Conservation (phyloP, 1,284 basidiomycete genomes). For the Ustilago loliicola region DNA sequence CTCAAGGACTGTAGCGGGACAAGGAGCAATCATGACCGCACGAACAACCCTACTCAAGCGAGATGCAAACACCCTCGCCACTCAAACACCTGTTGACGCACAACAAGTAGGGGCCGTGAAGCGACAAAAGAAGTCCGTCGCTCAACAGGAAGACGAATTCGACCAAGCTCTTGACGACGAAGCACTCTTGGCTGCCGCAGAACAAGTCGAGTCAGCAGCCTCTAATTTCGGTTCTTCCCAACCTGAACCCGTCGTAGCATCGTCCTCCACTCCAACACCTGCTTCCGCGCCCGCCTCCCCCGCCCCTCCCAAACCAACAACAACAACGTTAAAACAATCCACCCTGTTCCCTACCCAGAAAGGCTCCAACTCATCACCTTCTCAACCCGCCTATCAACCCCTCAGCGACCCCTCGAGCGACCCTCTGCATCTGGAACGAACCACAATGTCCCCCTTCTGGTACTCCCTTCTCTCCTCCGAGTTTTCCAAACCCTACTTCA, state of each 20-base stretch:
- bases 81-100: neutral
- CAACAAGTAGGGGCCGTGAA: slow-evolving; percentile 3
- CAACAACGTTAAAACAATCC: slow-evolving; percentile 13
- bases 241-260: slow-evolving; percentile 8
- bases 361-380: neutral
- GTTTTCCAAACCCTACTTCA: slow-evolving; percentile 61
- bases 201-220: slow-evolving; percentile 45
- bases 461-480: slow-evolving; percentile 54
- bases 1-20: neutral
- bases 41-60: slow-evolving; percentile 31
- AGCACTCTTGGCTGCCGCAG: slow-evolving; percentile 56
- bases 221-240: slow-evolving; percentile 20
- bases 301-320: slow-evolving; percentile 1
- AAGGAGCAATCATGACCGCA: slow-evolving; percentile 13
- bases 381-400: slow-evolving; percentile 10
- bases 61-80: slow-evolving; percentile 36
- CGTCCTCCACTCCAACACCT: neutral
- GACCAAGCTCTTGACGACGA: slow-evolving; percentile 48
- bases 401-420: slow-evolving; percentile 18
- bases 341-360: slow-evolving; percentile 25
- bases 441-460: slow-evolving; percentile 66
- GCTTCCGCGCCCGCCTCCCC: neutral
- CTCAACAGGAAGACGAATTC: slow-evolving; percentile 43
- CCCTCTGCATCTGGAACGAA: slow-evolving; percentile 56
- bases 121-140: slow-evolving; percentile 9